Conservation (phyloP, 768 basidiomycete species). For the Leccinum rimulosum region DNA sequence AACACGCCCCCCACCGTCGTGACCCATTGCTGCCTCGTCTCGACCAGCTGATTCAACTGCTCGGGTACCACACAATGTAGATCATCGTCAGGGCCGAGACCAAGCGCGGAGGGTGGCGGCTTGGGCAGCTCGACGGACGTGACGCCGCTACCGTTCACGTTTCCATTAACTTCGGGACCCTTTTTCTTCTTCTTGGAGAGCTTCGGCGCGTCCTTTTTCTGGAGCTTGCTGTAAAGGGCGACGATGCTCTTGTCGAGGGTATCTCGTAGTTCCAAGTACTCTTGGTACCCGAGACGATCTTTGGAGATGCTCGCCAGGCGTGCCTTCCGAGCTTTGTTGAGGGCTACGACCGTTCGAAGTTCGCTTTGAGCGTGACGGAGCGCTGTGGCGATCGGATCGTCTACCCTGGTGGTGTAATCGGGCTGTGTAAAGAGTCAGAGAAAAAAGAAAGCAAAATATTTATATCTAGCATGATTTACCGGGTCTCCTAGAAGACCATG, state of each 20-base stretch:
- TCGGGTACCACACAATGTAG: constrained; percentile 61
- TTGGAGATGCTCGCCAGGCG: constrained; percentile 75
- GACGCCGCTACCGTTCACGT: constrained; percentile 27
- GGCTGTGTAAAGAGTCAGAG: constrained; percentile 46
- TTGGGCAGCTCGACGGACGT: constrained; percentile 40
- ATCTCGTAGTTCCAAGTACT: constrained; percentile 84
- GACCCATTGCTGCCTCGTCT: constrained; percentile 77
- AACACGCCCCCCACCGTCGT: constrained; percentile 73
- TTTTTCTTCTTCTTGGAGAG: constrained; percentile 74
- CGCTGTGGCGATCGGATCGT: constrained; percentile 91
- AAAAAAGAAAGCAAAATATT: constrained; percentile 1
- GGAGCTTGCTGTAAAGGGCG: constrained; percentile 70
- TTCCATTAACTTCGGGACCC: constrained; percentile 35
- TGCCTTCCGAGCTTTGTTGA: constrained; percentile 80
- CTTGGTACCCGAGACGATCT: constrained; percentile 87
- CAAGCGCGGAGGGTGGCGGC: constrained; percentile 70
- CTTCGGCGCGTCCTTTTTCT: constrained; percentile 79
- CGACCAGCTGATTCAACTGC: constrained; percentile 67
- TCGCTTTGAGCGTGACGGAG: constrained; percentile 86
- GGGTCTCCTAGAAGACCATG: constrained; percentile 67
- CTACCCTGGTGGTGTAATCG: constrained; percentile 74
- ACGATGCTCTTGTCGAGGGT: constrained; percentile 84
- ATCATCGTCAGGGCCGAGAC: constrained; percentile 67
- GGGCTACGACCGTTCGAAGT: constrained; percentile 68
- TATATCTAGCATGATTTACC: constrained; percentile 46